Percentiles rank a stretch among this genome's conserved stretches.
phyloP scores from a whole-genome alignment of 306 rosid genomes.

The Malus asiatica region DNA sequence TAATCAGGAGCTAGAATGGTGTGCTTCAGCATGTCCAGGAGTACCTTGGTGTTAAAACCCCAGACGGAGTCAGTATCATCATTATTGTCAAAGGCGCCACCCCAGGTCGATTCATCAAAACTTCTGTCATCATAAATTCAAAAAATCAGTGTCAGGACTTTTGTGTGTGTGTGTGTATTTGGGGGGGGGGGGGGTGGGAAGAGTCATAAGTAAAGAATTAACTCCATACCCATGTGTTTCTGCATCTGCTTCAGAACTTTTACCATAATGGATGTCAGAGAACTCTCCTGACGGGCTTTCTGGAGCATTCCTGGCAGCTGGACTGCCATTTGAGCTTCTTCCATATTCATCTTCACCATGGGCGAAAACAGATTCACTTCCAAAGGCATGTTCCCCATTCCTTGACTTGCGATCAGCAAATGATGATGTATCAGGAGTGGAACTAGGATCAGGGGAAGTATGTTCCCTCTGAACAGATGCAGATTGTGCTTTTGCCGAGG shows the following conservation, averaged over 20 bases:
- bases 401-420: slow-evolving; percentile 44
- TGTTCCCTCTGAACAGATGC: slow-evolving; percentile 36
- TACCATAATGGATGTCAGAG: slow-evolving; percentile 43
- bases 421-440: slow-evolving; percentile 41
- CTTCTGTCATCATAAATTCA: slow-evolving; percentile 41
- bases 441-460: slow-evolving; percentile 40
- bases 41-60: slow-evolving; percentile 83
- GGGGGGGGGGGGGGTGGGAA: not conserved
- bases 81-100: slow-evolving; percentile 79
- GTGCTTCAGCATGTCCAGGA: slow-evolving; percentile 7
- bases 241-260: slow-evolving; percentile 54
- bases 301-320: slow-evolving; percentile 46
- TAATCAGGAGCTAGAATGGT: not conserved
- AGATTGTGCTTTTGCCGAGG: slow-evolving; percentile 40
- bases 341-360: slow-evolving; percentile 61
- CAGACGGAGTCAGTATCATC: slow-evolving; percentile 87
- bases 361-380: slow-evolving; percentile 52
- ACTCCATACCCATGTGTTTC: slow-evolving; percentile 54
- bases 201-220: not conserved
- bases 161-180: not conserved
- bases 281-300: slow-evolving; percentile 63
- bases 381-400: slow-evolving; percentile 40
- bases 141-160: slow-evolving; percentile 19
- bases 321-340: slow-evolving; percentile 71
- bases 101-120: slow-evolving; percentile 87